Evolutionary conservation across 2,329 filamentous ascomycete species (phyloP).

Genomic region (Trichoderma sp.): DNA sequence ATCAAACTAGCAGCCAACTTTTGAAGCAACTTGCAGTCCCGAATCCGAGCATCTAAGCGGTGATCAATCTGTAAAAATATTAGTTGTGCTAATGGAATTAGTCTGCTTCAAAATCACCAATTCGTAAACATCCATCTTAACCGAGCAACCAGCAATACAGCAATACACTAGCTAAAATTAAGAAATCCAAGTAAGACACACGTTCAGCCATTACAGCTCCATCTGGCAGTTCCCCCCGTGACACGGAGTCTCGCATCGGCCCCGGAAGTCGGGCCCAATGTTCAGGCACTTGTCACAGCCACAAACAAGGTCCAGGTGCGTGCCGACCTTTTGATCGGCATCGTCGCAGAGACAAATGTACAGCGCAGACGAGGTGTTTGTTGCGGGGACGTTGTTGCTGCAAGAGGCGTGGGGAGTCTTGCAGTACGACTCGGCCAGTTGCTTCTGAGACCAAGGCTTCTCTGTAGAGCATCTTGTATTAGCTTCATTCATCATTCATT

Average conservation of each 20-base stretch:
- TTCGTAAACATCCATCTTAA: not conserved
- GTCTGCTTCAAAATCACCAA: not conserved
- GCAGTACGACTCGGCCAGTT: slow-evolving; percentile 45
- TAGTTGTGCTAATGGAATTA: not conserved
- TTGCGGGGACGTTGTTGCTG: slow-evolving; percentile 37
- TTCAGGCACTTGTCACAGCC: slow-evolving; percentile 48
- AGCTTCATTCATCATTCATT: not conserved
- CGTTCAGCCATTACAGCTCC: not conserved
- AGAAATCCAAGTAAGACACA: not conserved
- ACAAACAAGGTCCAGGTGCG: slow-evolving; percentile 45
- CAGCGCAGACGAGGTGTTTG: slow-evolving; percentile 40
- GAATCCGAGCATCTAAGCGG: not conserved
- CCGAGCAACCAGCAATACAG: too few relatives aligned
- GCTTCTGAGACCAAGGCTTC: slow-evolving; percentile 42
- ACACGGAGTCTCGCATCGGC: slow-evolving; percentile 46
- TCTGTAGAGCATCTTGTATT: slow-evolving; percentile 31
- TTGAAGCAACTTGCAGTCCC: not conserved
- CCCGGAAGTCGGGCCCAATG: slow-evolving; percentile 46
- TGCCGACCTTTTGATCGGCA: slow-evolving; percentile 40
- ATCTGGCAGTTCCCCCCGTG: slow-evolving; percentile 33
- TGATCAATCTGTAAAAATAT: not conserved
- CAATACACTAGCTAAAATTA: not conserved
- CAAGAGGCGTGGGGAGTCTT: slow-evolving; percentile 44
- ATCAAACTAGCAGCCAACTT: not conserved
- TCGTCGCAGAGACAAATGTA: slow-evolving; percentile 47